These are phyloP conservation scores for Tetradesmus obliquus DNA, from an alignment of 139 green algal genomes.

Conservation along the genomic window DNA sequence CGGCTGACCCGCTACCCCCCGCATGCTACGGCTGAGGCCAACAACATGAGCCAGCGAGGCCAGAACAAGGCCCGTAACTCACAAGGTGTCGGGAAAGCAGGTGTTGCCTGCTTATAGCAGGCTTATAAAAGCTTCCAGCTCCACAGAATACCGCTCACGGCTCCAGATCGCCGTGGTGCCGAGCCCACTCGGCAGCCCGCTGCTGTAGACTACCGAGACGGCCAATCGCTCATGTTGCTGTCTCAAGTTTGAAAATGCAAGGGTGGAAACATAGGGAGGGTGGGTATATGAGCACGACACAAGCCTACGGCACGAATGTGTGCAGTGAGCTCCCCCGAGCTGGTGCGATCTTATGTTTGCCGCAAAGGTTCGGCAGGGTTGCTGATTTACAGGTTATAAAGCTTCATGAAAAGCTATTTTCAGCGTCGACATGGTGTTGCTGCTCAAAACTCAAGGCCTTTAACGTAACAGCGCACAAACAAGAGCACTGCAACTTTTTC, in stretches of 20 bases:
- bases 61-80: neutral
- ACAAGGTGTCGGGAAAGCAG: neutral
- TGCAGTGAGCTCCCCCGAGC: neutral
- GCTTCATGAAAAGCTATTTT: neutral
- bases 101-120: neutral
- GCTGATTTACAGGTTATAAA: neutral
- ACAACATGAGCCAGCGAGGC: slow-evolving; percentile 4
- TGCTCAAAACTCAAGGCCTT: neutral
- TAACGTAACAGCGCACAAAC: neutral
- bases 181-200: neutral
- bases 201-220: neutral
- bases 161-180: neutral
- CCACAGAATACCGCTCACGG: neutral
- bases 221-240: neutral
- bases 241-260: neutral
- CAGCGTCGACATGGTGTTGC: neutral
- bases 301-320: neutral
- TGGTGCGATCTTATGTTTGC: neutral
- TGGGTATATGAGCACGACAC: neutral
- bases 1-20: neutral
- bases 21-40: neutral
- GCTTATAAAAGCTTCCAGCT: neutral
- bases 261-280: neutral
- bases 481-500: neutral
- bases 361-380: neutral